A percentile compares a stretch with the other conserved stretches of the same genome.
Evolutionary conservation across 768 basidiomycete species (phyloP).

Genomic region (Psilocybe azurescens): DNA sequence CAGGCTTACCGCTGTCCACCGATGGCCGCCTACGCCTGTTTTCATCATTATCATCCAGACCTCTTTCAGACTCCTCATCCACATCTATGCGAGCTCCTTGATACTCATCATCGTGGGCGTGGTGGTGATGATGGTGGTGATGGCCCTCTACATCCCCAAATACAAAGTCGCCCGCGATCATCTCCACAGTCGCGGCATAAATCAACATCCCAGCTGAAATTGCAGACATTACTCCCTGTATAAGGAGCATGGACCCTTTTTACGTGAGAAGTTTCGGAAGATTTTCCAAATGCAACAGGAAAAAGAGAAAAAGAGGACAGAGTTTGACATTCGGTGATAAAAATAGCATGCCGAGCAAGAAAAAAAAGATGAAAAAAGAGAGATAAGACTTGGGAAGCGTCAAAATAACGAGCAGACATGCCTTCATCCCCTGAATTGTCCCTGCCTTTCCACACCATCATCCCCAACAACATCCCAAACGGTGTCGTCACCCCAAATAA

Average conservation of each 20-base stretch:
- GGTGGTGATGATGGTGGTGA: conserved; percentile 31
- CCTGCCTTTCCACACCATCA: conserved; percentile 42
- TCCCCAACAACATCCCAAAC: conserved; percentile 65
- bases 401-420: conserved; percentile 15
- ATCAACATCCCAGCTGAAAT: conserved; percentile 85
- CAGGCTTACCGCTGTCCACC: neutral
- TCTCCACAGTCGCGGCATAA: conserved; percentile 84
- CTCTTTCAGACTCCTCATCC: neutral
- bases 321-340: neutral
- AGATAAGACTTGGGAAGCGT: neutral
- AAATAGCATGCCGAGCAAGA: neutral
- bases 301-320: neutral
- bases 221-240: conserved; percentile 81
- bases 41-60: neutral
- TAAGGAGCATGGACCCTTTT: conserved; percentile 43
- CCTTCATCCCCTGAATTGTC: conserved; percentile 22
- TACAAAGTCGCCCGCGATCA: conserved; percentile 87
- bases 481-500: conserved; percentile 81
- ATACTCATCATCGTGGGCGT: conserved; percentile 16
- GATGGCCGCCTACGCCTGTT: neutral
- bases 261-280: neutral
- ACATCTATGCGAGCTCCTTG: conserved; percentile 8
- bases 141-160: conserved; percentile 59
- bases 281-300: neutral
- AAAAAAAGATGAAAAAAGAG: neutral